Percentiles rank a stretch among this genome's conserved stretches.
Evolutionary conservation across 768 basidiomycete species (phyloP).

Genomic region (Suillus alpinus): DNA sequence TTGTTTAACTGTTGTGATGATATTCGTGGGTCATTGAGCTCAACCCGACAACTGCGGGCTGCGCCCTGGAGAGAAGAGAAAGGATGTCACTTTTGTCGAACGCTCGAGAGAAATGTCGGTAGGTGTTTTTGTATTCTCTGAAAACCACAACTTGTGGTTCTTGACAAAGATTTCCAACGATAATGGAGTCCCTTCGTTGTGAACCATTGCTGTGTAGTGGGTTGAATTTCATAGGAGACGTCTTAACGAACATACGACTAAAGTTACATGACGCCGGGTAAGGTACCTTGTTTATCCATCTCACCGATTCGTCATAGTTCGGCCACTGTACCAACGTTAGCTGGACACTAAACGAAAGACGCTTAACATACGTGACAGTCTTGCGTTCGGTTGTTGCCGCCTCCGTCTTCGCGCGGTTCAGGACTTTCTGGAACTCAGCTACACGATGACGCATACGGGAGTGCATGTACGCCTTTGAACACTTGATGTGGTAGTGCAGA

Average conservation of each 20-base stretch:
- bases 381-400: slow-evolving; percentile 77
- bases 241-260: background rate
- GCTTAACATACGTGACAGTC: slow-evolving; percentile 71
- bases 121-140: background rate
- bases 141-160: background rate
- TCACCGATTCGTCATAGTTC: slow-evolving; percentile 56
- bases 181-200: background rate
- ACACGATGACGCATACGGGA: slow-evolving; percentile 93
- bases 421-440: slow-evolving; percentile 90
- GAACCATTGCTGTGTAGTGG: background rate
- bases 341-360: background rate
- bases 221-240: background rate
- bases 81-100: background rate
- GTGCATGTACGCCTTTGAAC: slow-evolving; percentile 99
- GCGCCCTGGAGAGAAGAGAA: too few relatives aligned
- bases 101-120: background rate
- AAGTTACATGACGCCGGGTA: background rate
- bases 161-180: background rate
- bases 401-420: slow-evolving; percentile 96
- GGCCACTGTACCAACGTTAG: slow-evolving; percentile 41
- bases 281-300: background rate
- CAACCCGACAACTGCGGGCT: background rate
- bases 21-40: background rate
- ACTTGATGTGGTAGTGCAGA: slow-evolving; percentile 99
- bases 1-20: background rate